phyloP scores from a whole-genome alignment of 148 eudicot genomes.

The Cornus suecica region DNA sequence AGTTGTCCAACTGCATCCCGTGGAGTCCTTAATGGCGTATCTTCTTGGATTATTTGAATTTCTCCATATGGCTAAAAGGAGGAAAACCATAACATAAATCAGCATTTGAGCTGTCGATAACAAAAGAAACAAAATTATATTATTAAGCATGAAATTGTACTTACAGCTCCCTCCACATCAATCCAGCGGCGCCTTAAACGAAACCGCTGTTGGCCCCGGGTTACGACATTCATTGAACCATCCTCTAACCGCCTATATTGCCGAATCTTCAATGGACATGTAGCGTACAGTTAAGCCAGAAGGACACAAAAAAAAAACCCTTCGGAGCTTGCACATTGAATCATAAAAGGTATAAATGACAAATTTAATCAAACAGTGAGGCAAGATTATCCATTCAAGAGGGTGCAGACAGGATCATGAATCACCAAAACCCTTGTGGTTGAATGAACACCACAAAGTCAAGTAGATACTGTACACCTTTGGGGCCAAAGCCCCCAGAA shows the following conservation, averaged over 20 bases:
- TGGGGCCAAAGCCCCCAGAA: not conserved
- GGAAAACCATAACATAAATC: not conserved
- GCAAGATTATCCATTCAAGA: not conserved
- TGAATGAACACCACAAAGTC: not conserved
- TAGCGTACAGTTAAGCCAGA: slow-evolving; percentile 5
- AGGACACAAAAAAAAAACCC: slow-evolving; percentile 2
- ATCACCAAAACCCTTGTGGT: not conserved
- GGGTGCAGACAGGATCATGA: not conserved
- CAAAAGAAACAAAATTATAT: slow-evolving; percentile 4
- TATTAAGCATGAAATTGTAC: slow-evolving; percentile 23
- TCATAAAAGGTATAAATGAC: not conserved
- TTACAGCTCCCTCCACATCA: slow-evolving; percentile 82
- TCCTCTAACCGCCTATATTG: slow-evolving; percentile 78
- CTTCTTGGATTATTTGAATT: slow-evolving; percentile 82
- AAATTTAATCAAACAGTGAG: not conserved
- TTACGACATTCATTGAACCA: slow-evolving; percentile 88
- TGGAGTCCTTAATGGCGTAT: slow-evolving; percentile 79
- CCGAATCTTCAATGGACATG: slow-evolving; percentile 55
- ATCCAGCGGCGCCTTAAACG: slow-evolving; percentile 75
- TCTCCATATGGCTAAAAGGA: slow-evolving; percentile 69
- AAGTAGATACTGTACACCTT: not conserved
- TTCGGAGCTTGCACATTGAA: not conserved
- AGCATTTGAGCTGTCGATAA: not conserved
- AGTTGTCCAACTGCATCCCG: slow-evolving; percentile 75
- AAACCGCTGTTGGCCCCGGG: slow-evolving; percentile 92